These are phyloP conservation scores for Akanthomyces dipterigenus DNA, from an alignment of 2,329 filamentous ascomycete genomes.

Conservation along the genomic window DNA sequence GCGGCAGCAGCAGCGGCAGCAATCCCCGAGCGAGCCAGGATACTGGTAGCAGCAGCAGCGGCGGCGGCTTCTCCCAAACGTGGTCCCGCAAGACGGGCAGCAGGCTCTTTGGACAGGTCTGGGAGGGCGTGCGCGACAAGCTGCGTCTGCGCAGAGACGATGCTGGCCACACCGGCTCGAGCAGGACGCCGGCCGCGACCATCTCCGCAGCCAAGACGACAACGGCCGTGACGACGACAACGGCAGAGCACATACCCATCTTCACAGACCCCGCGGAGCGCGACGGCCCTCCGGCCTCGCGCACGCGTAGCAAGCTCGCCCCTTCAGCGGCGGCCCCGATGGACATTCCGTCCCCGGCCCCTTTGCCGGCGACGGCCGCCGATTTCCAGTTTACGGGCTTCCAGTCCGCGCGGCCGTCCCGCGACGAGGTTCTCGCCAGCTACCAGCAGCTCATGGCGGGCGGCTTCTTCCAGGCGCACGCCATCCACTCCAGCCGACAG, in stretches of 20 bases:
- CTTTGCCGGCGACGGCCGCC: neutral
- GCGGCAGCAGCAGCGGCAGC: conserved; percentile 2
- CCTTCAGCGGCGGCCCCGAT: conserved; percentile 5
- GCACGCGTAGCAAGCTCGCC: conserved; percentile 11
- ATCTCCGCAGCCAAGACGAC: conserved; percentile 6
- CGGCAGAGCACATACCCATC: neutral
- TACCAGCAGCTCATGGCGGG: conserved; percentile 51
- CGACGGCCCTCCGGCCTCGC: neutral
- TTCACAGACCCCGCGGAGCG: neutral
- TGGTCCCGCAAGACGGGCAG: conserved; percentile 5
- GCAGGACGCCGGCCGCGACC: conserved; percentile 1
- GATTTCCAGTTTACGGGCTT: conserved; percentile 1
- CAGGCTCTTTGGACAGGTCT: conserved; percentile 29
- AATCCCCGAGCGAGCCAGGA: neutral
- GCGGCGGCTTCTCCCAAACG: neutral
- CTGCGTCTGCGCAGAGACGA: conserved; percentile 25
- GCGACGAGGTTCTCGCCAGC: conserved; percentile 48
- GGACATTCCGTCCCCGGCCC: neutral
- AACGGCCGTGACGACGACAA: conserved; percentile 1
- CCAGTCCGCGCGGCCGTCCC: conserved; percentile 23
- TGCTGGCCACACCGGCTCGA: conserved; percentile 10
- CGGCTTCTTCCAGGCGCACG: conserved; percentile 53
- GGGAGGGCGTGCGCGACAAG: conserved; percentile 31
- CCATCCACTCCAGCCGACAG: conserved; percentile 50
- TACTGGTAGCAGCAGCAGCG: conserved; percentile 12